phyloP scores from a whole-genome alignment of 2,329 filamentous ascomycete species.

The Periconia digitata region DNA sequence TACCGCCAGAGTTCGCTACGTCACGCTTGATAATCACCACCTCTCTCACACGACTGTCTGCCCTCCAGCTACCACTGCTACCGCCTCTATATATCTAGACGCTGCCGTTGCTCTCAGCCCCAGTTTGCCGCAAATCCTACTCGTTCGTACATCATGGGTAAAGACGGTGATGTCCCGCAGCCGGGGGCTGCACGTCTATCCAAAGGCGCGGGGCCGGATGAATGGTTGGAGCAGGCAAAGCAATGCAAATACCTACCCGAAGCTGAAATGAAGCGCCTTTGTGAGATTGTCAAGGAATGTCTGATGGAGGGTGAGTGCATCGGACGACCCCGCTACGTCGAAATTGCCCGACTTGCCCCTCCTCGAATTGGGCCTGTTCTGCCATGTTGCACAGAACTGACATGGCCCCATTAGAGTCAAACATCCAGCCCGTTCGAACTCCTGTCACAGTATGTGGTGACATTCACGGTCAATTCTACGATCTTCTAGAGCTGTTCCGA shows the following conservation, averaged over 20 bases:
- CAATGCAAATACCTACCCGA: constrained; percentile 97
- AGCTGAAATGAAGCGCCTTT: constrained; percentile 96
- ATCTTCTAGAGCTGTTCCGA: constrained; percentile 92
- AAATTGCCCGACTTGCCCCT: background rate
- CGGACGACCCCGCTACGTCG: background rate
- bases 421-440: constrained; percentile 96
- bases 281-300: constrained; percentile 98
- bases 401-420: constrained; percentile 68
- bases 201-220: constrained; percentile 82
- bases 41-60: constrained; percentile 31
- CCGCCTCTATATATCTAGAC: constrained; percentile 3
- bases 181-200: constrained; percentile 86
- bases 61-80: constrained; percentile 9
- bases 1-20: constrained; percentile 22
- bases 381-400: background rate
- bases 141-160: constrained; percentile 44
- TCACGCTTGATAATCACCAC: constrained; percentile 32
- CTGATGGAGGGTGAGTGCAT: constrained; percentile 83
- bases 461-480: constrained; percentile 98
- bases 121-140: background rate
- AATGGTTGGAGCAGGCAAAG: constrained; percentile 96
- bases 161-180: constrained; percentile 70
- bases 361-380: background rate
- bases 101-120: background rate
- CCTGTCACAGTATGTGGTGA: constrained; percentile 97